A percentile compares a stretch with the other conserved stretches of the same genome.
phyloP scores from a whole-genome alignment of 768 basidiomycete genomes.

The Coprinopsis sp. region DNA sequence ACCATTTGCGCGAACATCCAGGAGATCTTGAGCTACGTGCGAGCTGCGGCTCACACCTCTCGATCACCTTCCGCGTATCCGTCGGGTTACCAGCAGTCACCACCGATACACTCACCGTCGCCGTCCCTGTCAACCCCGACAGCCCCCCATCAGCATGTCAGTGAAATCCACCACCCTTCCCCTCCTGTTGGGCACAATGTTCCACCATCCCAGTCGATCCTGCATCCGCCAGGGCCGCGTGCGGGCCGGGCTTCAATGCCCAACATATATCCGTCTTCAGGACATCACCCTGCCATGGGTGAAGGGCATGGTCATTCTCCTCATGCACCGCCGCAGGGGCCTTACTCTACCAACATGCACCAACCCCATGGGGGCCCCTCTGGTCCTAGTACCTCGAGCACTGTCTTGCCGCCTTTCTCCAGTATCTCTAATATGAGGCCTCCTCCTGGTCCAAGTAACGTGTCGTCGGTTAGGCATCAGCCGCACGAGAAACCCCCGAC shows the following conservation, averaged over 20 bases:
- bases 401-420: conserved; percentile 63
- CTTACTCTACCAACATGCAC: conserved; percentile 37
- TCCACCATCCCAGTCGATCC: conserved; percentile 23
- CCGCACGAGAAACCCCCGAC: conserved; percentile 29
- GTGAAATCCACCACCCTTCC: conserved; percentile 38
- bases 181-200: conserved; percentile 25
- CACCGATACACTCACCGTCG: conserved; percentile 64
- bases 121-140: conserved; percentile 50
- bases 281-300: conserved; percentile 23
- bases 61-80: conserved; percentile 66
- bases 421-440: conserved; percentile 57
- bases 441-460: conserved; percentile 35
- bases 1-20: conserved; percentile 75
- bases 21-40: conserved; percentile 76
- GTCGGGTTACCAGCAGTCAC: conserved; percentile 52
- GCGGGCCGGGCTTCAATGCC: conserved; percentile 34
- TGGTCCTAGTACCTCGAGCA: conserved; percentile 23
- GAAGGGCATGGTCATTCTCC: conserved; percentile 44
- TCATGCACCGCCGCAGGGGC: conserved; percentile 20
- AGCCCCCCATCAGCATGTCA: conserved; percentile 34
- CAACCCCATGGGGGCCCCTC: too few relatives aligned
- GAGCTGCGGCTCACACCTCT: conserved; percentile 44
- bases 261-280: conserved; percentile 32
- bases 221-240: conserved; percentile 24
- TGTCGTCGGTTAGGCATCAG: conserved; percentile 61